These are phyloP conservation scores for Beauveria sp. DNA, from an alignment of 2,329 filamentous ascomycete genomes.

Conservation along the genomic window DNA sequence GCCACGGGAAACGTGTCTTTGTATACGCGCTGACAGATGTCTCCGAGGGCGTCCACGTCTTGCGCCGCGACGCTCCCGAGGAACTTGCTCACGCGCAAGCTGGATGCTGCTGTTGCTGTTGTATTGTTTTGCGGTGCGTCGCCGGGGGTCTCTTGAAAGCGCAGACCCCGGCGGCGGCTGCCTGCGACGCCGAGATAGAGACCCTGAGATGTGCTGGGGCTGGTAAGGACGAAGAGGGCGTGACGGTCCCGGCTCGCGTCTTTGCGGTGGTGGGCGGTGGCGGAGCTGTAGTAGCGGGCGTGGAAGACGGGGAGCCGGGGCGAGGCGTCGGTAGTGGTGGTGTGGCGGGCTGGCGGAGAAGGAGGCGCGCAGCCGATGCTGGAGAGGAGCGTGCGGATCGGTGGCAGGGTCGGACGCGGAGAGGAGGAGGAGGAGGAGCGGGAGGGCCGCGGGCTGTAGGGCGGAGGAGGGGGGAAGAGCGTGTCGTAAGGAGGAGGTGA, in stretches of 20 bases:
- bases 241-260: conserved; percentile 2
- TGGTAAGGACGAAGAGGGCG: conserved; percentile 1
- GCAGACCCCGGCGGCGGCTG: neutral
- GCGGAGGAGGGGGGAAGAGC: neutral
- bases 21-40: conserved; percentile 12
- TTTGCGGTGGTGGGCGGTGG: neutral
- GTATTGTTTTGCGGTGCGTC: neutral
- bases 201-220: neutral
- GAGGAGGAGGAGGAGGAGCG: neutral
- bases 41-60: conserved; percentile 13
- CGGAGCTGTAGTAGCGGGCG: neutral
- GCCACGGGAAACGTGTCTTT: neutral
- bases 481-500: neutral
- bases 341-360: neutral
- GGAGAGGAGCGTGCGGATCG: neutral
- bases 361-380: neutral
- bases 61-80: conserved; percentile 18
- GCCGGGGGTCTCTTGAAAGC: neutral
- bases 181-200: conserved; percentile 3
- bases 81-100: conserved; percentile 12
- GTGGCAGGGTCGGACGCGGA: neutral
- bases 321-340: neutral
- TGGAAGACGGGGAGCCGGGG: neutral
- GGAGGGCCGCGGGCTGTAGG: neutral
- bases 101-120: neutral